Conservation (phyloP, 441 rosid species). For the Dalechampia spathulata region DNA sequence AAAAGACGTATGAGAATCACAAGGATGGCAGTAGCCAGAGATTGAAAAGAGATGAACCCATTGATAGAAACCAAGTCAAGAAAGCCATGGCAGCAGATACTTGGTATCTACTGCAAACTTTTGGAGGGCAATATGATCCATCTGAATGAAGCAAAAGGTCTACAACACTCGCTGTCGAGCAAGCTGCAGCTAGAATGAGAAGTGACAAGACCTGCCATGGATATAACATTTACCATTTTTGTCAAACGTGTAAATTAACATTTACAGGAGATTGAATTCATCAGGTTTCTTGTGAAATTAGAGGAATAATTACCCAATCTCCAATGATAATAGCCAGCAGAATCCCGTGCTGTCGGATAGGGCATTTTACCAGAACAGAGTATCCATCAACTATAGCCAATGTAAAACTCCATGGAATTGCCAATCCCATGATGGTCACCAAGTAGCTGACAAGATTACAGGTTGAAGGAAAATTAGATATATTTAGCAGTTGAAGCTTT, state of each 20-base stretch:
- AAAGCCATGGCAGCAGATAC: slow-evolving; percentile 77
- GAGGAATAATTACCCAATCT: slow-evolving; percentile 67
- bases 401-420: slow-evolving; percentile 76
- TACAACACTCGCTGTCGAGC: slow-evolving; percentile 68
- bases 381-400: slow-evolving; percentile 71
- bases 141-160: slow-evolving; percentile 43
- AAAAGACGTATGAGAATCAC: too few species aligned
- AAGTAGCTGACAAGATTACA: slow-evolving; percentile 53
- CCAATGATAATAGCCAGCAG: slow-evolving; percentile 51
- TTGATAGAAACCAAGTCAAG: slow-evolving; percentile 65
- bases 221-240: too few species aligned
- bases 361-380: slow-evolving; percentile 52
- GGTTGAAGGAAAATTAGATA: too few species aligned
- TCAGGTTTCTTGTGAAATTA: too few species aligned
- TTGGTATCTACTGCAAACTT: slow-evolving; percentile 61
- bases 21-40: slow-evolving; percentile 70
- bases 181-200: slow-evolving; percentile 69
- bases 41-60: slow-evolving; percentile 68
- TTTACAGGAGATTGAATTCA: too few species aligned
- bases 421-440: slow-evolving; percentile 79
- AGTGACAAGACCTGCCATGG: slow-evolving; percentile 60
- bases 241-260: too few species aligned
- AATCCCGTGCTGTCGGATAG: slow-evolving; percentile 48
- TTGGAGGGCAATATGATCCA: slow-evolving; percentile 34
- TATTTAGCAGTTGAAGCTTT: too few species aligned